phyloP scores from a whole-genome alignment of 768 basidiomycete species.

The Fistulinella prunicolor region DNA sequence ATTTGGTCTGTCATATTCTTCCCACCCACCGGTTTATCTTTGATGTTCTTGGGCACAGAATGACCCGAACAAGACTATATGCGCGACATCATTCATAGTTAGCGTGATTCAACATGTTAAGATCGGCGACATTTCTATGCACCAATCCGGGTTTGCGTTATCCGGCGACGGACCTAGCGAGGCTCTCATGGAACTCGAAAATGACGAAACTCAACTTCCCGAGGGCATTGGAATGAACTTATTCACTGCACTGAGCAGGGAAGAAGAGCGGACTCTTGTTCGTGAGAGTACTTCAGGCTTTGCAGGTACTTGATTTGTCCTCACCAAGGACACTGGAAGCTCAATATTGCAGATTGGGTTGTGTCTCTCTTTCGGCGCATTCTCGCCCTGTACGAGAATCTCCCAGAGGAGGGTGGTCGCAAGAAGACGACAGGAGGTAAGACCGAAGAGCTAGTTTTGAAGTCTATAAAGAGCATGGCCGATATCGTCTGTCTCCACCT shows the following conservation, averaged over 20 bases:
- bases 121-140: slow-evolving; percentile 70
- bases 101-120: slow-evolving; percentile 72
- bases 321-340: neutral
- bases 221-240: slow-evolving; percentile 42
- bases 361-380: slow-evolving; percentile 73
- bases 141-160: slow-evolving; percentile 53
- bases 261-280: slow-evolving; percentile 70
- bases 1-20: slow-evolving; percentile 52
- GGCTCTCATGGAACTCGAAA: slow-evolving; percentile 53
- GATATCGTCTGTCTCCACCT: slow-evolving; percentile 77
- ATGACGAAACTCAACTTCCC: slow-evolving; percentile 45
- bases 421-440: slow-evolving; percentile 85
- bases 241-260: slow-evolving; percentile 42
- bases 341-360: slow-evolving; percentile 63
- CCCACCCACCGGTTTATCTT: neutral
- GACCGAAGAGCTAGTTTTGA: slow-evolving; percentile 68
- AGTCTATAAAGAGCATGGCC: slow-evolving; percentile 74
- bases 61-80: slow-evolving; percentile 77
- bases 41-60: slow-evolving; percentile 44
- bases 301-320: slow-evolving; percentile 48
- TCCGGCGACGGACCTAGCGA: slow-evolving; percentile 53
- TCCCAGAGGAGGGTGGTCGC: slow-evolving; percentile 93
- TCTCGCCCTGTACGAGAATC: slow-evolving; percentile 81
- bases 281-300: slow-evolving; percentile 78
- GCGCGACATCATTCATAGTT: slow-evolving; percentile 75